Evolutionary conservation across 345 rosid species (phyloP).

Genomic region (Populus alba): DNA sequence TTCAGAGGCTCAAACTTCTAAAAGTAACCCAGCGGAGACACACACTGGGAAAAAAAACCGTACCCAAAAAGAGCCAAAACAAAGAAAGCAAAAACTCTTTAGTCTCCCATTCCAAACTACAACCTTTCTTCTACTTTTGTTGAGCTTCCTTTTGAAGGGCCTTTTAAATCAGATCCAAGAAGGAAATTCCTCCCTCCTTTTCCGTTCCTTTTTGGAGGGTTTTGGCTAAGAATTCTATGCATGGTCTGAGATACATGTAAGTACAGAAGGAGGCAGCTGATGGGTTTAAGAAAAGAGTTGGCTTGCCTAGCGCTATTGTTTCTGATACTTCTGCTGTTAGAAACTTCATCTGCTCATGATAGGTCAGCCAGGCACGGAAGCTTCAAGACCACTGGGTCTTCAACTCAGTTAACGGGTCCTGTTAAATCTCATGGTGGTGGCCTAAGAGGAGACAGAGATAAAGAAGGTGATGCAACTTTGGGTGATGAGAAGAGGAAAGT

Average conservation of each 20-base stretch:
- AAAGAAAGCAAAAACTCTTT: neutral
- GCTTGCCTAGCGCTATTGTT: constrained; percentile 32
- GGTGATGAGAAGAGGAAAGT: constrained; percentile 53
- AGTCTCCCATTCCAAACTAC: constrained; percentile 3
- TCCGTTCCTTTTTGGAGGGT: neutral
- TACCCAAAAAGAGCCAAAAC: neutral
- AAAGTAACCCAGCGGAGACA: constrained; percentile 4
- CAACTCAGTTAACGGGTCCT: constrained; percentile 14
- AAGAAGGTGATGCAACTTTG: constrained; percentile 23
- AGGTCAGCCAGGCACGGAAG: constrained; percentile 22
- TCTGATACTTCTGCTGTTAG: constrained; percentile 33
- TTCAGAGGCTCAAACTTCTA: constrained; percentile 35
- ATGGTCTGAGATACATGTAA: constrained; percentile 8
- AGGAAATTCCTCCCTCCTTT: neutral
- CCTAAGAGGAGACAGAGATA: constrained; percentile 12
- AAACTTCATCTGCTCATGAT: constrained; percentile 24
- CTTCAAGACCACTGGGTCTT: constrained; percentile 22
- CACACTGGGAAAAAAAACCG: too few relatives aligned
- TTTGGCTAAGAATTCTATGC: constrained; percentile 22
- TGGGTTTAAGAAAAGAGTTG: constrained; percentile 28
- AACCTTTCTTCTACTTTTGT: neutral
- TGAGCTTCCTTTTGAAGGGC: neutral
- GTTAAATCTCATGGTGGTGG: constrained; percentile 5
- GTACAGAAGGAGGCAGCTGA: constrained; percentile 11
- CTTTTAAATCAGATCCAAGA: constrained; percentile 13